Evolutionary conservation across 345 rosid genomes (phyloP), one percentile per base, ranked within the genome.

Genomic region (Eucalyptus brandiana): DNA sequence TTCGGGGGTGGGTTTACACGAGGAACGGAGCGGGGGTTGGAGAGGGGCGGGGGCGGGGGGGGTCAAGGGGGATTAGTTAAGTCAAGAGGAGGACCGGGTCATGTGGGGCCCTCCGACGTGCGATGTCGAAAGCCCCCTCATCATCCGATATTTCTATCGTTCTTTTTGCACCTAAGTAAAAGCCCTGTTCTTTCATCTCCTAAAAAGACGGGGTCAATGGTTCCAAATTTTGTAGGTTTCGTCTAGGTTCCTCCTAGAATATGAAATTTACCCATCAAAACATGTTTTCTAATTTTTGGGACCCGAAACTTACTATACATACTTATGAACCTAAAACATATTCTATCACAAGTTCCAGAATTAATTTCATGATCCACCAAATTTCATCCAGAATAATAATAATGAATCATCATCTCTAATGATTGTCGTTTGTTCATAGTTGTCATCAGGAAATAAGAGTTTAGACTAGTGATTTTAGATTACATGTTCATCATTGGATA

Each of bases 281-380:
- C 9, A 18, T 51, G 54, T 17, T 0, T 6, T 17, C 0, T 51
- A 17, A 17, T 51, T 51, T 51, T 51, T 51, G 54, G 54, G 4
- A 51, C 0, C 1, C 24, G 10, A 8, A 19, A 53, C 5, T 53
- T 53, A 19, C 9, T 53, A 3, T 4, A 53, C 1, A 21, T 53
- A 53, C 2, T 53, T 8, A 53, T 11, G 11, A 53, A 21, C 0
- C 2, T 53, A 8, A 21, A 19, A 53, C 1, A 0, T 53, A 53
- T 21, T 53, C 0, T 0, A 5, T 53, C 26, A 53, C 11, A 21
- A 53, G 26, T 53, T 53, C 1, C 11, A 2, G 1, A 53, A 53
- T 53, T 53, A 5, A 2, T 53, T 21, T 53, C 4, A 1, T 0
- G 1, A 53, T 53, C 1, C 0, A 3, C 11, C 11, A 21, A 3